Evolutionary conservation across 1,284 basidiomycete genomes (phyloP).

Genomic region (Cryptococcus wingfieldii): DNA sequence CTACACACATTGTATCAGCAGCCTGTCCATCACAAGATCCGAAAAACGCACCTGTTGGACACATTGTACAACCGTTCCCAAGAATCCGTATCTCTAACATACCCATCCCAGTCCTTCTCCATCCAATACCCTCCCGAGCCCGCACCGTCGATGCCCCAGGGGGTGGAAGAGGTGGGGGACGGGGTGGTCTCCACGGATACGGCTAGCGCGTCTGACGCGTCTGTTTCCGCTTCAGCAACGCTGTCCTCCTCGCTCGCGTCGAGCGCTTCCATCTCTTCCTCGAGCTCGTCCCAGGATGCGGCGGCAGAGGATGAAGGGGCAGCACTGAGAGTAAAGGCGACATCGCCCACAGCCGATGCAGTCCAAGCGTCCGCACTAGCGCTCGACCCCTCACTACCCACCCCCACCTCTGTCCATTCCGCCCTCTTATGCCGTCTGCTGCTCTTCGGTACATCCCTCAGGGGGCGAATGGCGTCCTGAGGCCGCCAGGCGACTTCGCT

Average conservation of each 20-base stretch:
- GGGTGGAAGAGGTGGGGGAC: conserved; percentile 1
- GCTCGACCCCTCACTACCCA: background rate
- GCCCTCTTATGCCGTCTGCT: conserved; percentile 4
- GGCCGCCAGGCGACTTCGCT: conserved; percentile 62
- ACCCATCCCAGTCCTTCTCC: conserved; percentile 43
- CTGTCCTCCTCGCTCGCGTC: conserved; percentile 15
- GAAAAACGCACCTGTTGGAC: conserved; percentile 30
- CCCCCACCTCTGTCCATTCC: conserved; percentile 16
- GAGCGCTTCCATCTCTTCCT: conserved; percentile 20
- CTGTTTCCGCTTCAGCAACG: background rate
- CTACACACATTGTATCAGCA: conserved; percentile 14
- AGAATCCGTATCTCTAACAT: conserved; percentile 28
- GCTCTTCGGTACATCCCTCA: conserved; percentile 11
- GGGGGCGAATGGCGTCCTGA: conserved; percentile 37
- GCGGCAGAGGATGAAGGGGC: background rate
- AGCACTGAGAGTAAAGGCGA: background rate
- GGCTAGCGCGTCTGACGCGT: background rate
- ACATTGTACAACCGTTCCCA: conserved; percentile 45
- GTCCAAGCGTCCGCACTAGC: too few species aligned
- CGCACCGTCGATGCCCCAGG: conserved; percentile 44
- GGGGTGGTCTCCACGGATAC: background rate
- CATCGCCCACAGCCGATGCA: too few species aligned
- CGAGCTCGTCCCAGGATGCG: conserved; percentile 15
- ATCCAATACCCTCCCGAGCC: conserved; percentile 47
- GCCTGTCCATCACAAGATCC: too few species aligned